A percentile compares a stretch with the other conserved stretches of the same genome.
Conservation (phyloP, 345 rosid genomes). For the Populus nigra region DNA sequence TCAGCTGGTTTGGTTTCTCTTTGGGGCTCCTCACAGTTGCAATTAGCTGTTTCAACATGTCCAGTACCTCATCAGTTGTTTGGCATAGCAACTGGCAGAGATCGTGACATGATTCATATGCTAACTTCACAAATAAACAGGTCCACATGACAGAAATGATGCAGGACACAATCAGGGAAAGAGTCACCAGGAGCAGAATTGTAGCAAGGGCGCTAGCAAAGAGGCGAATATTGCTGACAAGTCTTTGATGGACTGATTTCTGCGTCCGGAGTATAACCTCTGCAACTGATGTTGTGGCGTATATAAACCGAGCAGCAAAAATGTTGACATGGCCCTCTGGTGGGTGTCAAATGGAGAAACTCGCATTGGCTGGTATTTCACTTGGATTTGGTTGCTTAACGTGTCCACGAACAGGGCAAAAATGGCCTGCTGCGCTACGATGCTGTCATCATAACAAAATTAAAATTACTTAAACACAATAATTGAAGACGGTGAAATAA, state of each 20-base stretch:
- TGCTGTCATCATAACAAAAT: not conserved
- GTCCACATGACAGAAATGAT: too few species aligned
- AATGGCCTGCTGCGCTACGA: not conserved
- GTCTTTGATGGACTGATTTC: not conserved
- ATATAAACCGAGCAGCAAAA: not conserved
- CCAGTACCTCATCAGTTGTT: too few species aligned
- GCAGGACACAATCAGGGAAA: not conserved
- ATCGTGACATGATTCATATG: too few species aligned
- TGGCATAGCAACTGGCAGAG: too few species aligned
- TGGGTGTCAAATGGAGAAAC: not conserved
- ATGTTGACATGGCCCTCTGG: not conserved
- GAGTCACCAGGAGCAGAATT: not conserved
- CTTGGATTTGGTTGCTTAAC: not conserved
- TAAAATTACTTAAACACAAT: too few species aligned
- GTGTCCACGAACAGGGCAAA: not conserved
- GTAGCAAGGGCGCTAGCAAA: not conserved
- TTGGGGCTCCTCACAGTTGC: too few species aligned
- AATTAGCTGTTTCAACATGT: too few species aligned
- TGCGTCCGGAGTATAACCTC: not conserved
- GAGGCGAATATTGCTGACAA: not conserved
- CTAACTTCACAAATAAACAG: too few species aligned
- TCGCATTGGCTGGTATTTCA: not conserved
- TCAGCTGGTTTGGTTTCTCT: too few species aligned
- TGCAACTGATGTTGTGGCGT: not conserved
- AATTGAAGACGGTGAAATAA: too few species aligned